Evolutionary conservation across 176 grass and related monocot genomes (phyloP).

Genomic region (Saccharum officinarum): DNA sequence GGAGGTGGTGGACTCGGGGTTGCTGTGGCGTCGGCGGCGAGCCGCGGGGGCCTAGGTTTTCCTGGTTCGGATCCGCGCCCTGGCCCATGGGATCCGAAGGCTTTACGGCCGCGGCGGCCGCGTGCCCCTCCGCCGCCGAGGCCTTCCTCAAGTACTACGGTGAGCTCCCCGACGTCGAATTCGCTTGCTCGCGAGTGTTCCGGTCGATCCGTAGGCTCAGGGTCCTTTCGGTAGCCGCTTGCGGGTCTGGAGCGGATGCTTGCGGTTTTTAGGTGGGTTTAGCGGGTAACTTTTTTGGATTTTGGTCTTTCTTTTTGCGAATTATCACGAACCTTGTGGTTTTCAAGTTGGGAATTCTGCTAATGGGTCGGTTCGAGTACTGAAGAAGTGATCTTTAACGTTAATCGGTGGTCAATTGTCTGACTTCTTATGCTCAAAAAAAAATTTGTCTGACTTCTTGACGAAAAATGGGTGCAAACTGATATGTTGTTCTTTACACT

Average conservation of each 20-base stretch:
- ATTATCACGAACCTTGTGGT: conserved; percentile 3
- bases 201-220: neutral
- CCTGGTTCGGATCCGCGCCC: conserved; percentile 44
- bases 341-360: neutral
- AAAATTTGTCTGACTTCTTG: no score
- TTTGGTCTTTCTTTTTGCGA: neutral
- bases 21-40: conserved; percentile 16
- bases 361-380: neutral
- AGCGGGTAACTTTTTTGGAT: neutral
- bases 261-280: conserved; percentile 20
- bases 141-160: conserved; percentile 76
- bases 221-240: neutral
- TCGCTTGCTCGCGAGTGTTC: neutral
- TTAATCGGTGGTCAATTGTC: neutral
- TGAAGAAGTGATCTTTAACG: neutral
- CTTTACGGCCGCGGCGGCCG: conserved; percentile 31
- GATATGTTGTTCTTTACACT: neutral
- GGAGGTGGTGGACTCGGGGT: neutral
- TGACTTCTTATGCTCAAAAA: no score
- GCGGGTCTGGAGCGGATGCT: conserved; percentile 9
- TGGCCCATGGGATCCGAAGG: conserved; percentile 32
- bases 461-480: neutral
- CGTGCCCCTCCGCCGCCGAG: conserved; percentile 62
- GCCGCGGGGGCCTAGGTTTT: conserved; percentile 22
- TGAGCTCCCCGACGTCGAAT: conserved; percentile 44